phyloP scores from a whole-genome alignment of 1,284 basidiomycete species.

The Phellinidium pouzarii region DNA sequence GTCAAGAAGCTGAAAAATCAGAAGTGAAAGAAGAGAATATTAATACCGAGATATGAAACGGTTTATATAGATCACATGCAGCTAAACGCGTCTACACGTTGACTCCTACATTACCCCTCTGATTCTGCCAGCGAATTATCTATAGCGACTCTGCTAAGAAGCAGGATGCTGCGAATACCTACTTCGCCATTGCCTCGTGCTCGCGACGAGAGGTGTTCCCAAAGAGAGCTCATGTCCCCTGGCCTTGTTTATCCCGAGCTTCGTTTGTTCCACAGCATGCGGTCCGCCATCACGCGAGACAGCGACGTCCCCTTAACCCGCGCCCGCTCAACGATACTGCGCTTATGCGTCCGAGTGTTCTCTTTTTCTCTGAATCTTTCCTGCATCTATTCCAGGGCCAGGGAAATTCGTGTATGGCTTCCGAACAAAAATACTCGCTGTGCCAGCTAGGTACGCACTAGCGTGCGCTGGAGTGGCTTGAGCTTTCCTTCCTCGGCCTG shows the following conservation, averaged over 20 bases:
- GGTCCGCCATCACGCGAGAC: constrained; percentile 3
- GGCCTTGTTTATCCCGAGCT: neutral
- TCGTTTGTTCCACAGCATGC: neutral
- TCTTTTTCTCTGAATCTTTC: neutral
- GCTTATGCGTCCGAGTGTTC: neutral
- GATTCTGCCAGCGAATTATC: too few relatives aligned
- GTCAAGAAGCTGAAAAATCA: neutral
- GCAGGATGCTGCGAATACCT: too few relatives aligned
- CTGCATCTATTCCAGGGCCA: neutral
- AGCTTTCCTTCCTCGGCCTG: neutral
- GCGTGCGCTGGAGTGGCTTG: neutral
- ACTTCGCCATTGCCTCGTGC: neutral
- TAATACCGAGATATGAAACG: neutral
- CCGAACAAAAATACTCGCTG: neutral
- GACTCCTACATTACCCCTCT: too few relatives aligned
- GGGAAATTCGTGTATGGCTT: neutral
- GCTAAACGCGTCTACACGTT: too few relatives aligned
- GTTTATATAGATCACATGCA: too few relatives aligned
- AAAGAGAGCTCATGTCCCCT: neutral
- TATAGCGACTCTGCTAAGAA: too few relatives aligned
- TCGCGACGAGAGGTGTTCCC: neutral
- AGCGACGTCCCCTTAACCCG: too few relatives aligned
- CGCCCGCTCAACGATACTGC: neutral
- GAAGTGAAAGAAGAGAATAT: constrained; percentile 1
- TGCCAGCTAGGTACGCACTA: neutral